Evolutionary conservation across 208 protist species (phyloP), one percentile per base, ranked within the genome.

Genomic region (Acanthamoeba divionensis): DNA sequence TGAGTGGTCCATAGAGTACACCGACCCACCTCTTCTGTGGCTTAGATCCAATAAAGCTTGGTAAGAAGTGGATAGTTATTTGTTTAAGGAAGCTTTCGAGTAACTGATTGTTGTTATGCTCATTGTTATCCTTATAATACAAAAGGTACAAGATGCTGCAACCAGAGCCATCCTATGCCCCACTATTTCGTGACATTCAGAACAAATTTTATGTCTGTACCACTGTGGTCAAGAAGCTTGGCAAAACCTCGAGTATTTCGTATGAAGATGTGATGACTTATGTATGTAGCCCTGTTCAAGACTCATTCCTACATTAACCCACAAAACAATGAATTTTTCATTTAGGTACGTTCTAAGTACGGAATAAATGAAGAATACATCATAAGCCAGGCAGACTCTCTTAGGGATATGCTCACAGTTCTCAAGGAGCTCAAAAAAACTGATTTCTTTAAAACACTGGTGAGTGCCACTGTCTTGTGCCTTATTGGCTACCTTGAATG

Each of bases 91-190:
- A 36, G 33, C 67, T 57, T 18, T 45, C 0, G 15, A 9, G 21
- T 7, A 21, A 10, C 44, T 45, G 8, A 13, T 26, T 36, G 0
- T 67, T n/a, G 13, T 24, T 2, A 31, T 6, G 10, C 12, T 9
- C 26, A 31, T 21, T 0, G 15, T 63, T 2, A 63, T n/a, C 24
- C 1, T 4, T 73, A 73, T 31, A 0, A 13, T 65, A 18, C 1
- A 48, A 41, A 41, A 79, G 69, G 69, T 79, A 79, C 45, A 55
- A 79, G 69, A n/a, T 79, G 41, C 69, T 79, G 69, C 69, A 79
- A 6, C 69, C 69, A 26, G 38, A 79, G 0, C 41, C 69, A 26
- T 26, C 13, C 69, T 79, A 79, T 12, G 38, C 48, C 45, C 69
- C 13, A 9, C 38, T 54, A 41, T 79, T 79, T 26, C 18, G 41